Evolutionary conservation across 2,329 filamentous ascomycete genomes (phyloP).

Genomic region (Samsoniella hepiali): DNA sequence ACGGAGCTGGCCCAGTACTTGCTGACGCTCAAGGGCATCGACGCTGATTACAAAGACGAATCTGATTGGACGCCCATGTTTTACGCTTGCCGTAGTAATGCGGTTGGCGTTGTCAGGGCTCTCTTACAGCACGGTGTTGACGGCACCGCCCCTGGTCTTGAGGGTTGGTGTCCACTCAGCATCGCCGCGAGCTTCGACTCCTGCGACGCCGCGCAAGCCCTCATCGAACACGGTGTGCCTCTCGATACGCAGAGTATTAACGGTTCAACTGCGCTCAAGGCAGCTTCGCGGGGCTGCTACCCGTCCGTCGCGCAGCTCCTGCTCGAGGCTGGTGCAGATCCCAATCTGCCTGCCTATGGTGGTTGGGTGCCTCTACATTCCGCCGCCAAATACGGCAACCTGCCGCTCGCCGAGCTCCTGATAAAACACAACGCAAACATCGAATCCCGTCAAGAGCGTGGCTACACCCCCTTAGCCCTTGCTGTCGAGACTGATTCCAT

Average conservation of each 20-base stretch:
- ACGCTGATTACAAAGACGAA: conserved; percentile 6
- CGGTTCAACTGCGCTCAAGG: conserved; percentile 20
- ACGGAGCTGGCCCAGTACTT: conserved; percentile 6
- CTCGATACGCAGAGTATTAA: conserved; percentile 14
- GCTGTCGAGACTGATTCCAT: conserved; percentile 14
- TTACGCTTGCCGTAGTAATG: conserved; percentile 17
- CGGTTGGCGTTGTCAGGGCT: conserved; percentile 15
- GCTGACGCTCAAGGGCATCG: conserved; percentile 10
- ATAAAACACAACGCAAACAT: conserved; percentile 15
- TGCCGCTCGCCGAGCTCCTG: conserved; percentile 13
- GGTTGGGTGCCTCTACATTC: conserved; percentile 21
- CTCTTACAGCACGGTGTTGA: conserved; percentile 16
- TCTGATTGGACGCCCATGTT: conserved; percentile 19
- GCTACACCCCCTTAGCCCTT: conserved; percentile 20
- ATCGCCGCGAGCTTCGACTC: conserved; percentile 20
- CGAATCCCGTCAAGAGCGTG: conserved; percentile 12
- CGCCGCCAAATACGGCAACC: conserved; percentile 20
- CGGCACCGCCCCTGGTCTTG: conserved; percentile 6
- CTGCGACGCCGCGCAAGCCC: conserved; percentile 14
- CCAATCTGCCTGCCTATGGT: conserved; percentile 13
- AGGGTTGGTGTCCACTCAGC: conserved; percentile 20
- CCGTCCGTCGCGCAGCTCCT: conserved; percentile 15
- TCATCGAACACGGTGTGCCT: conserved; percentile 16
- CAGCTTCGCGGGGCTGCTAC: conserved; percentile 18
- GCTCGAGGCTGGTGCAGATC: conserved; percentile 19